A percentile compares a stretch with the other conserved stretches of the same genome.
phyloP scores from a whole-genome alignment of 208 protist species.

The Trypanosoma cruzi region DNA sequence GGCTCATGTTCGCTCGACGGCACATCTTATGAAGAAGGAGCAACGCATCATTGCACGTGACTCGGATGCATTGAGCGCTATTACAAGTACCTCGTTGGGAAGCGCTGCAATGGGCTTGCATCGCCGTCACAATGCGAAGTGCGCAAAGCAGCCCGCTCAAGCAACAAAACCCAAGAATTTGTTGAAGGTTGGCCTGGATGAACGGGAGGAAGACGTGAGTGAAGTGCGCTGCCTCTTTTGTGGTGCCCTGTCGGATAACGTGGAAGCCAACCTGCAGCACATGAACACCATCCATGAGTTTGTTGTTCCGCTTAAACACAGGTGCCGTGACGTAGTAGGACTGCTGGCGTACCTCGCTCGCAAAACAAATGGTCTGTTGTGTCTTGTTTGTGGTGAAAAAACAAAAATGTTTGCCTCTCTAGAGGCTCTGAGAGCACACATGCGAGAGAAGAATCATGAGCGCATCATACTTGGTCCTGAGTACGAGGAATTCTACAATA shows the following conservation, averaged over 20 bases:
- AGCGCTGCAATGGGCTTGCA: constrained; percentile 90
- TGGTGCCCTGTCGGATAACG: constrained; percentile 46
- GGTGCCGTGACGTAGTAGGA: constrained; percentile 64
- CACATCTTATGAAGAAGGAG: constrained; percentile 92
- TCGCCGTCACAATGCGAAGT: constrained; percentile 85
- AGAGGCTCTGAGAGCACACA: constrained; percentile 84
- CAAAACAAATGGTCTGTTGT: constrained; percentile 89
- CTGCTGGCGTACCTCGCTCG: constrained; percentile 82
- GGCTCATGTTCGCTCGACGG: constrained; percentile 88
- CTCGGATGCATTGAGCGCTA: constrained; percentile 73
- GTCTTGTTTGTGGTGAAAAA: constrained; percentile 87
- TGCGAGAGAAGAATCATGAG: constrained; percentile 84
- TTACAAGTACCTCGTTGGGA: constrained; percentile 85
- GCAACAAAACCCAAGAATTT: constrained; percentile 11
- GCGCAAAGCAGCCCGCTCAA: constrained; percentile 15
- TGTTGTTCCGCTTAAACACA: constrained; percentile 61
- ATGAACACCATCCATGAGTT: constrained; percentile 69
- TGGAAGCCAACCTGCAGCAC: constrained; percentile 70
- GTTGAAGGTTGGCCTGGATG: constrained; percentile 56
- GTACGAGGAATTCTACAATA: constrained; percentile 87
- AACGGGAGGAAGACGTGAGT: constrained; percentile 81
- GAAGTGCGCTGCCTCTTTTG: constrained; percentile 87
- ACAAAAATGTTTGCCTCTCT: constrained; percentile 71
- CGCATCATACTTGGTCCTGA: constrained; percentile 73
- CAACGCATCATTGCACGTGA: constrained; percentile 88